Evolutionary conservation across 108 stramenopile species (phyloP).

Genomic region (Cylindrotheca closterium): DNA sequence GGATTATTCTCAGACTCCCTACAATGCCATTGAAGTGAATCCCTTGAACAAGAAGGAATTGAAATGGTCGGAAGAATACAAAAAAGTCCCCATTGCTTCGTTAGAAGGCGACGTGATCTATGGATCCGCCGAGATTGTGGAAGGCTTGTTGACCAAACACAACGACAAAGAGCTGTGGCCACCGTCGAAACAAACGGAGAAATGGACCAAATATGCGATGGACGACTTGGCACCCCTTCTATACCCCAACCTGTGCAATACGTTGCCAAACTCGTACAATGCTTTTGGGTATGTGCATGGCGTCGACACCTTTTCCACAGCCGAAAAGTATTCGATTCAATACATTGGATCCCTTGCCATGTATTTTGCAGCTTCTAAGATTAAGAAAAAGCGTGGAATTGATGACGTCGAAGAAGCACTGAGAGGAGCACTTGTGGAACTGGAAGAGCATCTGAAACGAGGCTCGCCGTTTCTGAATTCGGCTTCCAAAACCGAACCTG

Average conservation of each 20-base stretch:
- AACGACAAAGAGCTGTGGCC: background rate
- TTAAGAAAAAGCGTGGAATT: slow-evolving; percentile 80
- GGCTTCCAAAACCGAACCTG: slow-evolving; percentile 2
- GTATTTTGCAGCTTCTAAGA: slow-evolving; percentile 86
- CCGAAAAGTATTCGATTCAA: slow-evolving; percentile 65
- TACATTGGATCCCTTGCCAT: slow-evolving; percentile 80
- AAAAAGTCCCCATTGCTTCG: slow-evolving; percentile 79
- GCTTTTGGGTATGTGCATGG: slow-evolving; percentile 86
- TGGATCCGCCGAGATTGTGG: slow-evolving; percentile 32
- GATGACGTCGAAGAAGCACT: slow-evolving; percentile 76
- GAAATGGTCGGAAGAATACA: slow-evolving; percentile 74
- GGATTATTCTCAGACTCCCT: slow-evolving; percentile 56
- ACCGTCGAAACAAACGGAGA: slow-evolving; percentile 19
- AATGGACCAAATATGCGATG: slow-evolving; percentile 78
- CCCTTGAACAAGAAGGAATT: slow-evolving; percentile 90
- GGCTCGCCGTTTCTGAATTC: slow-evolving; percentile 14
- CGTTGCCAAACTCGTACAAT: slow-evolving; percentile 64
- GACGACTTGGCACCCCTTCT: slow-evolving; percentile 83
- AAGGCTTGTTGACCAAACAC: slow-evolving; percentile 1
- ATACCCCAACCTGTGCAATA: slow-evolving; percentile 89
- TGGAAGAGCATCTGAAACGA: slow-evolving; percentile 50
- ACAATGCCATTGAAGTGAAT: slow-evolving; percentile 83
- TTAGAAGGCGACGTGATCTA: slow-evolving; percentile 20
- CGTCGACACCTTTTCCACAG: slow-evolving; percentile 47
- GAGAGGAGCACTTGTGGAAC: slow-evolving; percentile 49